Evolutionary conservation across 805 yeast genomes (phyloP), one percentile per base, ranked within the genome.

Genomic region (Sugiyamaella chiloensis): DNA sequence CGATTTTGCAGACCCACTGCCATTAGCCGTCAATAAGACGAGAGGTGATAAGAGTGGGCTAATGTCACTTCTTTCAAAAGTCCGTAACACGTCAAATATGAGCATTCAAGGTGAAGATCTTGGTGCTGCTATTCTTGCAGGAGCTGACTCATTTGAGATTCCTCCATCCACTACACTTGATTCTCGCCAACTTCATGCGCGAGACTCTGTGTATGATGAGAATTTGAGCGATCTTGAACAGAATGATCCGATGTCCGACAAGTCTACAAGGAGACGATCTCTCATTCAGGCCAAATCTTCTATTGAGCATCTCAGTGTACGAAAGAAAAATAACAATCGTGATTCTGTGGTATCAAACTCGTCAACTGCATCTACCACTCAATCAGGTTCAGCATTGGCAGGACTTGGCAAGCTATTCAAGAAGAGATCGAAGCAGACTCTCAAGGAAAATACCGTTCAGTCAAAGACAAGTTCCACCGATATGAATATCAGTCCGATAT

Each of bases 241-340:
- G 7, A 21, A 31, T 4, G 24, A 16, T 14, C 27, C 29, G 7
- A 9, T 14, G 21, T 23, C 12, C 14, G 45, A 24, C 16, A 40
- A 43, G 27, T 20, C 44, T n/a, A 14, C 50, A n/a, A 52, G 50
- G 39, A 24, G 59, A 14, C 31, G 58, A 19, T 53, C 57, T 24
- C 50, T 53, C 14, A 27, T 56, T 34, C 44, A 43, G 35, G 47
- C 58, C 30, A 56, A 54, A 40, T 50, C 57, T 23, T 54, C 59
- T 12, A 45, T 56, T n/a, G 59, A 56, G 42, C 53, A 53, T 12
- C 37, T 52, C 26, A 30, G 34, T 23, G 17, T 41, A 11, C 37
- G 26, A 19, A 44, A 44, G 44, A 52, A 48, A 34, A 26, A 21
- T n/a, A 40, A 42, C 24, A 24, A 30, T 9, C 24, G 29, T 17